Evolutionary conservation across 2,329 filamentous ascomycete species (phyloP), one percentile per base, ranked within the genome.

Genomic region (Plectosphaerella cucumerina): DNA sequence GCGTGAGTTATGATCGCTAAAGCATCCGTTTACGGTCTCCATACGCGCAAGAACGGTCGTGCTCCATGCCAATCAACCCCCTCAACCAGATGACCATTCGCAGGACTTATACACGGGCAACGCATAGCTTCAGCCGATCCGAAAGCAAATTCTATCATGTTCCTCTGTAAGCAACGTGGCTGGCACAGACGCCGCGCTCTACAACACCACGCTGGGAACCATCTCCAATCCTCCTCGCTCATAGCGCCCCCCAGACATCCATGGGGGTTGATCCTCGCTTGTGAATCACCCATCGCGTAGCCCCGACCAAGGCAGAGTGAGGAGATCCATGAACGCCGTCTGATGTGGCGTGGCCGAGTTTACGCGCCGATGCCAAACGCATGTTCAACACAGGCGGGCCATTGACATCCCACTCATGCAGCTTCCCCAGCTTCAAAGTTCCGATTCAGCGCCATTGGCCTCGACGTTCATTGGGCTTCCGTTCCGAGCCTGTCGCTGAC

Each of bases 391-490:
- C 17, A 20, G 18, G n/a, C 10, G 11, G 39, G 20, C 20, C n/a
- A 5, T 10, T 4, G 39, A 10, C 6, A 42, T 42, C 12, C 39
- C n/a, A 18, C 18, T 14, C 6, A 18, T 18, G 17, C 39, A 18
- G 11, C 39, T 21, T 42, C 8, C 14, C 35, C 35, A 17, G 39
- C 21, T 41, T 58, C 59, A 76, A 48, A 83, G 73, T 65, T 81
- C 80, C 33, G 78, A 80, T 62, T 82, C 79, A 51, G 72, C 78
- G 3, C 49, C 77, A 53, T 82, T 81, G 5, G 77, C 68, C 56
- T 81, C 81, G 47, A 80, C 56, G 4, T 71, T 70, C 77, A 82
- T 83, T 5, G 78, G 78, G 57, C 79, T 82, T 35, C 78, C 79
- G 57, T 78, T 80, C 56, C 77, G 73, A 39, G 67, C 67, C 57